These are phyloP conservation scores for Cenococcum geophilum DNA, from an alignment of 495 filamentous ascomycete species.

Conservation along the genomic window DNA sequence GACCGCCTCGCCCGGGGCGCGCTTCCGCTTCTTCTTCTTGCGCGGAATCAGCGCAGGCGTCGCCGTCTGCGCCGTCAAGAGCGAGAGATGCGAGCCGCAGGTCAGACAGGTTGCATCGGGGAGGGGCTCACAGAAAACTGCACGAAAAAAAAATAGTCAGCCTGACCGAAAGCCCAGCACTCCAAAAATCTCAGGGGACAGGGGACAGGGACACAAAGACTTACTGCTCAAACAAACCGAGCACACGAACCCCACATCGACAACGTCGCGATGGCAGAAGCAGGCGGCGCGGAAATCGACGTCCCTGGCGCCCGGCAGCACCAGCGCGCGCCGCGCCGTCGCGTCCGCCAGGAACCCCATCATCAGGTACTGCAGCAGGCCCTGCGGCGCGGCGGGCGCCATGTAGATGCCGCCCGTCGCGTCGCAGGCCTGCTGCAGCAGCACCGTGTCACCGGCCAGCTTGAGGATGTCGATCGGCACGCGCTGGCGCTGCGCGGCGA, in stretches of 20 bases:
- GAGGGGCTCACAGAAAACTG: slow-evolving; percentile 31
- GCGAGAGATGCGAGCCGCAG: slow-evolving; percentile 76
- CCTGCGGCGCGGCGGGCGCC: slow-evolving; percentile 56
- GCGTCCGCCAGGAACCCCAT: slow-evolving; percentile 84
- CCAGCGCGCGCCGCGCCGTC: slow-evolving; percentile 55
- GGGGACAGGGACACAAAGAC: too few species aligned
- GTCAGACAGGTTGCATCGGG: slow-evolving; percentile 65
- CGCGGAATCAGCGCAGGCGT: slow-evolving; percentile 68
- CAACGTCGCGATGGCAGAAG: slow-evolving; percentile 88
- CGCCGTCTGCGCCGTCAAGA: slow-evolving; percentile 61
- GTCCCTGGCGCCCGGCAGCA: slow-evolving; percentile 71
- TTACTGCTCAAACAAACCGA: slow-evolving; percentile 85
- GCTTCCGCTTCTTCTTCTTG: slow-evolving; percentile 71
- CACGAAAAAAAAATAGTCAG: too few species aligned
- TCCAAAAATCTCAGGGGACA: too few species aligned
- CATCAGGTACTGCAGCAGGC: slow-evolving; percentile 86
- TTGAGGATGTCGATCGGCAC: slow-evolving; percentile 90
- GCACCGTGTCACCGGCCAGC: slow-evolving; percentile 78
- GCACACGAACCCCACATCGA: slow-evolving; percentile 92
- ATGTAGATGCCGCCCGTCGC: slow-evolving; percentile 87
- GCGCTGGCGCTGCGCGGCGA: slow-evolving; percentile 77
- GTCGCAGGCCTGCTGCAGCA: slow-evolving; percentile 89
- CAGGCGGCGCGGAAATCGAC: slow-evolving; percentile 97
- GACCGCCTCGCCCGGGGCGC: slow-evolving; percentile 41
- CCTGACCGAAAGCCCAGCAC: too few species aligned